These are phyloP conservation scores for Penicillium sp. DNA, from an alignment of 2,329 filamentous ascomycete genomes.

Conservation along the genomic window DNA sequence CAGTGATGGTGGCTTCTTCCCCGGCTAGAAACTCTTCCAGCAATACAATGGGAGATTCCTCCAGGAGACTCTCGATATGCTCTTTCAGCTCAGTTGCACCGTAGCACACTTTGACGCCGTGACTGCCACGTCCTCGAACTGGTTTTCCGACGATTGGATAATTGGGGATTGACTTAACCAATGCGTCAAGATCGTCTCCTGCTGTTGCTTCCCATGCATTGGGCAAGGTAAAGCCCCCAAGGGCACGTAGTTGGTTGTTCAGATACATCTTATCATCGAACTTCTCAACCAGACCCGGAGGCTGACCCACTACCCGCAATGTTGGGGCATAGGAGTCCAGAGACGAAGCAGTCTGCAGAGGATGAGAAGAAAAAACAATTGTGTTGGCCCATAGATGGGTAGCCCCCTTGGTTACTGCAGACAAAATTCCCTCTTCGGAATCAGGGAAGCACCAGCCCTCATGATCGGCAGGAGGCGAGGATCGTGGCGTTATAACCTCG, in stretches of 20 bases:
- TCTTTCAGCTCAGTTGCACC: constrained; percentile 28
- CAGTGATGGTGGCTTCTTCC: constrained; percentile 53
- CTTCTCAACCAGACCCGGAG: constrained; percentile 48
- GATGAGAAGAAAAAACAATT: constrained; percentile 51
- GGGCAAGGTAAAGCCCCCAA: constrained; percentile 44
- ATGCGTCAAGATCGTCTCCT: not conserved
- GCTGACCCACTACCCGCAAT: constrained; percentile 49
- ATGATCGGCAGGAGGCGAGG: constrained; percentile 29
- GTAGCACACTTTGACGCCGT: constrained; percentile 52
- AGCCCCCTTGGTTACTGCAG: constrained; percentile 43
- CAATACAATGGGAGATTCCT: constrained; percentile 43
- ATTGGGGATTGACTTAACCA: constrained; percentile 8
- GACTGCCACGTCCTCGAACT: constrained; percentile 51
- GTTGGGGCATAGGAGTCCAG: constrained; percentile 32
- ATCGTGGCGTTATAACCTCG: constrained; percentile 34
- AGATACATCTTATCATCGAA: constrained; percentile 56
- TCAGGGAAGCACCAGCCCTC: constrained; percentile 48
- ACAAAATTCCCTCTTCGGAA: constrained; percentile 45
- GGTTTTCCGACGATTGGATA: constrained; percentile 53
- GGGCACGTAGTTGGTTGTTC: constrained; percentile 44
- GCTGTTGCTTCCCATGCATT: constrained; percentile 34
- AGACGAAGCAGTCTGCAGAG: constrained; percentile 45
- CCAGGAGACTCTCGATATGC: constrained; percentile 39
- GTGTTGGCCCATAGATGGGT: constrained; percentile 56
- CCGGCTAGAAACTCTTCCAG: constrained; percentile 52